phyloP scores from a whole-genome alignment of 2,329 filamentous ascomycete genomes.

The Arthrobotrys pseudoclavata region DNA sequence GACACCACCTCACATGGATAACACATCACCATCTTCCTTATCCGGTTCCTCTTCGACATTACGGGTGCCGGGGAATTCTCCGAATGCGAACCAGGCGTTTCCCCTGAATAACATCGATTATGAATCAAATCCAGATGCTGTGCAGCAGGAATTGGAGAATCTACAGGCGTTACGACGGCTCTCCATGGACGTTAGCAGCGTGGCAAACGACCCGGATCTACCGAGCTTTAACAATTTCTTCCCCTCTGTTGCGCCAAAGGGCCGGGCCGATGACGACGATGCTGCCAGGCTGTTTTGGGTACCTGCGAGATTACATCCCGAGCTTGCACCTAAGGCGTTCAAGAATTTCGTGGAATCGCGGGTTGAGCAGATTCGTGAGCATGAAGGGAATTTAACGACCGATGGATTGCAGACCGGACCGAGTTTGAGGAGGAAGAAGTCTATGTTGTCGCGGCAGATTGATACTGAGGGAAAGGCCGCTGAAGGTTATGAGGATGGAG shows the following conservation, averaged over 20 bases:
- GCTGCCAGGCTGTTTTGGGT: slow-evolving; percentile 94
- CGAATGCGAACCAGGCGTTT: slow-evolving; percentile 74
- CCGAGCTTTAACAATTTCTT: slow-evolving; percentile 78
- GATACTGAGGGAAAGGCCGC: slow-evolving; percentile 74
- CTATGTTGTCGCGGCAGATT: slow-evolving; percentile 93
- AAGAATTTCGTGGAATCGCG: slow-evolving; percentile 95
- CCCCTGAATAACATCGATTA: slow-evolving; percentile 88
- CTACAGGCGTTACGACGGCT: slow-evolving; percentile 89
- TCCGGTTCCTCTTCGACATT: slow-evolving; percentile 70
- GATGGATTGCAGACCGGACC: slow-evolving; percentile 72
- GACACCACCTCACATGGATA: slow-evolving; percentile 68
- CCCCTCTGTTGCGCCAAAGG: slow-evolving; percentile 78
- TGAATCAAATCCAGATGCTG: slow-evolving; percentile 88
- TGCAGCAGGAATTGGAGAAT: slow-evolving; percentile 92
- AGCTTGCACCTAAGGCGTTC: slow-evolving; percentile 94
- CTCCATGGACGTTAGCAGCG: slow-evolving; percentile 88
- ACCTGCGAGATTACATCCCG: slow-evolving; percentile 91
- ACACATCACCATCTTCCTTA: slow-evolving; percentile 71
- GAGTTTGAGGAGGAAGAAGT: slow-evolving; percentile 86
- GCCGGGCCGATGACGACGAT: slow-evolving; percentile 85
- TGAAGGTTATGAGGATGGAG: slow-evolving; percentile 83
- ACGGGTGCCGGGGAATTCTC: slow-evolving; percentile 63
- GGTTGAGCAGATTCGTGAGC: slow-evolving; percentile 79
- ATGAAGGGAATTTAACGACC: slow-evolving; percentile 72
- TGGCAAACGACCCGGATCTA: slow-evolving; percentile 78